Evolutionary conservation across 306 rosid genomes (phyloP), one percentile per base, ranked within the genome.

Genomic region (Abrus precatorius): DNA sequence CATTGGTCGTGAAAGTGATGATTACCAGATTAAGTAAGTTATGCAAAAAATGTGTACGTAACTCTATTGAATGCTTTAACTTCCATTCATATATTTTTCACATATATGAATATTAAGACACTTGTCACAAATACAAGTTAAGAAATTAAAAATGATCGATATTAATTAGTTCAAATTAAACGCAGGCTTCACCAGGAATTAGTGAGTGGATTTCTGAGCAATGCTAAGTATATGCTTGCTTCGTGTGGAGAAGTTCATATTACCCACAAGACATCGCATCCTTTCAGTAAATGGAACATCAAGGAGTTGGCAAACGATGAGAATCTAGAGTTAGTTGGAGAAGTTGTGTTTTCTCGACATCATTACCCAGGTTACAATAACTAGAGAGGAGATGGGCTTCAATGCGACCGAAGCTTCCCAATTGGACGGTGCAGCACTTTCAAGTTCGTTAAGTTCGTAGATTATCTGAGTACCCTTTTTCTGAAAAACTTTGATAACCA

Each of bases 221-320:
- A 27, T 75, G 83, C 86, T 14, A 36, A 7, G 0, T 1, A 13
- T 3, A 55, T 87, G 83, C 13, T 87, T 29, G 9, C 2, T 27
- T 1, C 0, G 5, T 3, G 1, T 1, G 89, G 87, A 1, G 79
- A 83, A 73, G 76, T 87, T 62, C 91, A 89, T 68, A 44, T 87
- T 1, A 83, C 89, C 0, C 90, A 87, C 88, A 87, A 90, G 85
- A 82, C 72, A 2, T 3, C 83, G 0, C 0, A 84, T 30, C 85
- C 90, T 2, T 88, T 8, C 63, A 5, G 45, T 34, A 13, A 12
- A 0, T 84, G 90, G 92, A 20, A 79, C 45, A 79, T 84, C 12
- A 69, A 45, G 80, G 14, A 66, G 66, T 28, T 84, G 28, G 88
- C 74, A 12, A 4, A 57, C 9, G 28, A 59, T 49, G 63, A 1